Base-by-base conservation (phyloP, 345 rosid genomes). In the Pistacia integerrima region DNA sequence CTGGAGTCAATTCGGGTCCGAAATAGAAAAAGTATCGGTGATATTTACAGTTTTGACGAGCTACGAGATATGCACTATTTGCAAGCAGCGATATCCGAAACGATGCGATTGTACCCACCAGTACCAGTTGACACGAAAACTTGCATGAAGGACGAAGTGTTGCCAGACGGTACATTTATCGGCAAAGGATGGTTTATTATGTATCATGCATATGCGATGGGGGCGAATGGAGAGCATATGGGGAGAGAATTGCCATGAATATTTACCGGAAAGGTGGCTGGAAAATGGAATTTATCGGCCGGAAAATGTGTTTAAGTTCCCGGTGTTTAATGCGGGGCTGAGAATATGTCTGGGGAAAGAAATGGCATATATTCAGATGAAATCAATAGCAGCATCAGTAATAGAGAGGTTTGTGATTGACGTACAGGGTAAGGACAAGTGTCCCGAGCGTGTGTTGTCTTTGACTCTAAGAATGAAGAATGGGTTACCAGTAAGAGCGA, bases 41-140 rank as follows among this genome's bases (percentile, higher is more conserved):
- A 82, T 35, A 30, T 69, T 4, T 78, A 71, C 20, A 54, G 69
- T 5, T 59, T 64, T 22, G 74, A 82, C 11, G 68, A 72, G 64
- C 82, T 83, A 14, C 74, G 82, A 55, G 84, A 87, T 22, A 83
- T 87, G 84, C 73, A 84, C 28, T 77, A 82, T 74, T 46, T 86
- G 78, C 90, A 87, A 2, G 86, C 87, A 8, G 81, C 88, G 5
- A 62, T 87, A 28, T 81, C 84, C 10, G 90, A 87, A 68, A 67
- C 76, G 41, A 81, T 87, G 87, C 76, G 90, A 79, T 72, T 87
- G 14, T 85, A 85, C 67, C 90, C 90, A 18, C 88, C 88, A 3
- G 90, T 85, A 4, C 84, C 90, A 8, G 4, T 76, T n/a, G 84
- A 87, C 44, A 56, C 77, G 17, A 87, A 83, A 68, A n/a, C 61